Evolutionary conservation across 2,329 filamentous ascomycete species (phyloP), one percentile per base, ranked within the genome.

Genomic region (Pezizomycotina sp.): DNA sequence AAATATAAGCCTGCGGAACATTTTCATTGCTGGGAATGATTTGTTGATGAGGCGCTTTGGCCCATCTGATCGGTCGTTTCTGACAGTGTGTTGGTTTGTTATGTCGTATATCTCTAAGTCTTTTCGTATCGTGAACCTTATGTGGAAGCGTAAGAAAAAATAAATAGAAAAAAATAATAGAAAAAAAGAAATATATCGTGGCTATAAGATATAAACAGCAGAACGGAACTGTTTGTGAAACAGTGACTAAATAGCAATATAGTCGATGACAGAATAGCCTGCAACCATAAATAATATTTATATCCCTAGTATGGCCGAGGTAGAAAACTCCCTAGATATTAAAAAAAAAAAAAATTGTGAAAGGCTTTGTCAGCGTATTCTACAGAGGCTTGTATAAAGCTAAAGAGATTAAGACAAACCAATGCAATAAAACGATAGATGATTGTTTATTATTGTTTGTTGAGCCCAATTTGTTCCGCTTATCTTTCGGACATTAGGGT

Each of bases 1-100:
- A 30, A 28, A 29, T 24, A 12, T 12, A 27, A 30, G 25, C 34
- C 29, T 37, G 41, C 14, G 14, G 31, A 33, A 25, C 28, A 25
- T 28, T 25, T 34, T 35, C 36, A 36, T 7, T 32, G 28, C 26
- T 16, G 33, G 36, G 41, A 37, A 44, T 37, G 40, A 40, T 37
- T 36, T 33, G 41, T 28, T 31, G 41, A 44, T 27, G 41, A 44
- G 36, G 36, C 36, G 24, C 41, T 27, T 37, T 44, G 41, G 41
- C 41, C 41, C 41, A 44, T 44, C 41, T 36, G 36, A 44, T 37
- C 41, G 34, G 37, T 16, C 21, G 16, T 31, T 28, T 44, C 36
- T 36, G 36, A 37, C 41, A 31, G 28, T 28, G 36, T 34, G 33
- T 44, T 24, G 12, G 12, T 8, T 13, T 13, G 20, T 7, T 14